Evolutionary conservation across 73 alveolate species (phyloP), one percentile per base, ranked within the genome.

Genomic region (Breviolum minutum): DNA sequence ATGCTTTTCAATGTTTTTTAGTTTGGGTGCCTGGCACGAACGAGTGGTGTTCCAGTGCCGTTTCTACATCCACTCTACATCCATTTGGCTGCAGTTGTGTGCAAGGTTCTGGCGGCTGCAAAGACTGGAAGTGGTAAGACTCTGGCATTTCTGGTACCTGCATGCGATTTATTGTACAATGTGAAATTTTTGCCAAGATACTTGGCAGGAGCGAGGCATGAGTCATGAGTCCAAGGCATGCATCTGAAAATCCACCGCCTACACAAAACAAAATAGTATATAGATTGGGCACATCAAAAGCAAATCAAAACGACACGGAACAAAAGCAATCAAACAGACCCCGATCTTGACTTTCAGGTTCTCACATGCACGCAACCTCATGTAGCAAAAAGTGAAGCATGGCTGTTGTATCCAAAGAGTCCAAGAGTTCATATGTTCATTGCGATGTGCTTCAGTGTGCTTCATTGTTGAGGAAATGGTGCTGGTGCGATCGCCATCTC

Each of bases 41-140:
- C 54, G 27, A 2, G 79, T 69, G 27, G 2, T 17, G 19, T 24
- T 69, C 27, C 26, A 99, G 99, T 95, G 99, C 54, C 5, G 54
- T 40, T 40, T 40, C 99, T 48, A 99, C 99, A 99, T 96, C 99
- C 4, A 99, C 54, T 40, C 54, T 40, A 40, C 54, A 40, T 40
- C 54, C 54, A 2, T 40, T 40, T 99, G 99, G 83, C 7, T 29
- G 93, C 99, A 64, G 99, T 99, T 63, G 99, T 99, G 71, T 99
- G 99, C 79, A 99, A 99, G 99, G 99, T 99, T 20, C 99, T 99
- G 83, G 99, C 99, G 69, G 99, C 99, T 77, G 99, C 99, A 61
- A 99, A 99, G 99, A 99, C 99, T 30, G 99, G 99, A 68, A 99
- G 99, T 87, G 99, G 99, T 40, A 99, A 99, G 99, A 99, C 99